These are phyloP conservation scores for Wallemia hederae DNA, from an alignment of 1,284 basidiomycete species.

Conservation along the genomic window DNA sequence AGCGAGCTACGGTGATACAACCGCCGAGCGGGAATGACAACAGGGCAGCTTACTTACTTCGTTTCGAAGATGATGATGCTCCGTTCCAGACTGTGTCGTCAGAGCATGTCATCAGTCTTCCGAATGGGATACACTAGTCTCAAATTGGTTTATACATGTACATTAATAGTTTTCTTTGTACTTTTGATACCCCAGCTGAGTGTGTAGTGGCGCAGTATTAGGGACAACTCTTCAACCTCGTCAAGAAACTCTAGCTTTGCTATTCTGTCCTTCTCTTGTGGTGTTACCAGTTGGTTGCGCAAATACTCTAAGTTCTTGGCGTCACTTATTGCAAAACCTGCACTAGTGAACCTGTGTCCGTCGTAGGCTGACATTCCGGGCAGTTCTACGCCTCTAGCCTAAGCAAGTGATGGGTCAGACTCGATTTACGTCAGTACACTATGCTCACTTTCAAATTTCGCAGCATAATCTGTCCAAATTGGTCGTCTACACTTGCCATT, in stretches of 20 bases:
- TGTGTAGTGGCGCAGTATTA: background rate
- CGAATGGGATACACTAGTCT: background rate
- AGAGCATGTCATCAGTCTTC: background rate
- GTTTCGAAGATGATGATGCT: slow-evolving; percentile 16
- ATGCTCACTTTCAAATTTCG: background rate
- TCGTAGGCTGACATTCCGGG: background rate
- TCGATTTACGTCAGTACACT: background rate
- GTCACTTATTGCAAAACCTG: too few relatives aligned
- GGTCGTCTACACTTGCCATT: background rate
- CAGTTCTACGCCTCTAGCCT: background rate
- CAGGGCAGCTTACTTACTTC: slow-evolving; percentile 12
- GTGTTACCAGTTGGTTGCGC: too few relatives aligned
- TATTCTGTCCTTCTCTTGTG: background rate
- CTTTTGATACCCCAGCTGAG: too few relatives aligned
- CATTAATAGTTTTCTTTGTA: too few relatives aligned
- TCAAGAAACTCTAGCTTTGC: background rate
- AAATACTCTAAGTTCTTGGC: too few relatives aligned
- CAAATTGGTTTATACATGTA: too few relatives aligned
- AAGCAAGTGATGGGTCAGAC: background rate
- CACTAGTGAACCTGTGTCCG: too few relatives aligned
- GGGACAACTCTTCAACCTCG: background rate
- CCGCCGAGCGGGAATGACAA: slow-evolving; percentile 9
- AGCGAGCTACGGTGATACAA: slow-evolving; percentile 4
- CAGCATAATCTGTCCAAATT: background rate
- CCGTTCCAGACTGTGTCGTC: background rate